Base-by-base conservation (phyloP, 78 protist genomes). In the Dictyostelium capitatum region DNA sequence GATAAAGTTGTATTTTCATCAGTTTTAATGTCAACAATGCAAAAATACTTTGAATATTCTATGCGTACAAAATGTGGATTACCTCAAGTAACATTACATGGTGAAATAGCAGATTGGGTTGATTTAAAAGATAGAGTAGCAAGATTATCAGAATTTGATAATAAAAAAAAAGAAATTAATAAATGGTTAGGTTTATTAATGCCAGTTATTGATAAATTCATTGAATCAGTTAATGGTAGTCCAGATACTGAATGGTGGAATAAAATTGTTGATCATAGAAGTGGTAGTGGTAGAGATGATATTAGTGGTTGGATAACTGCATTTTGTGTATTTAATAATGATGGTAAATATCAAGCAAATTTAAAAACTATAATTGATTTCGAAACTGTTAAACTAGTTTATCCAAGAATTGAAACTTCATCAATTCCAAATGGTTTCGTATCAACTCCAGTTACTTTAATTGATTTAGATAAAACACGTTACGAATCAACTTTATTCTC, bases 241-340 rank as follows among this genome's bases (percentile, higher is more conserved):
- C 23, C 82, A 5, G 43, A 57, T 7, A 8, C 65, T 1, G 80
- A n/a, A 3, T 51, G 56, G 56, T 51, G 56, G 56, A 51, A 51
- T 73, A 69, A 1, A 72, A 53, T 28, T 91, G 70, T 51, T 19
- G n/a, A 75, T 48, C 19, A 59, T 59, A 0, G 2, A 0, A 2
- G 57, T 17, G 43, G 19, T 20, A 20, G 57, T 2, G 95, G 90
- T 47, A 89, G 95, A 4, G 3, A 11, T 57, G 50, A 28, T 59
- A 11, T 59, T 59, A 59, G 78, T 14, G 95, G 95, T 6, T 91
- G 95, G 95, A 46, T 80, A 17, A 59, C 89, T 0, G 80, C 47
- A 7, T 91, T 91, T 80, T 90, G 83, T 67, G 8, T 8, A 14
- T 51, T 51, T 51, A 12, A 51, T 51, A 51, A 51, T 51, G 56